phyloP scores from a whole-genome alignment of 768 basidiomycete genomes.

The Suillus decipiens region DNA sequence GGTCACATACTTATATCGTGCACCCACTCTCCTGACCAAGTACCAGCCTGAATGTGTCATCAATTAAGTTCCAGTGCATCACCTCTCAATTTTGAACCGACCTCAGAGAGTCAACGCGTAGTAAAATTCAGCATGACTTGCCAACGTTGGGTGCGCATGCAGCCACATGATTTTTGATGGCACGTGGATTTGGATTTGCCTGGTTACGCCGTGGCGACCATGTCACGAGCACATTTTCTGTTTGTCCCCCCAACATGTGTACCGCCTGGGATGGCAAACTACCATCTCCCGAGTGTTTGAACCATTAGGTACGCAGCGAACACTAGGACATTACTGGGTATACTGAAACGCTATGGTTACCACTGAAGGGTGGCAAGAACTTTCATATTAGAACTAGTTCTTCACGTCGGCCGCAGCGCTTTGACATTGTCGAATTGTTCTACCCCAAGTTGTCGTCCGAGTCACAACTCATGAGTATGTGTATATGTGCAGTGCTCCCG shows the following conservation, averaged over 20 bases:
- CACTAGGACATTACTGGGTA: slow-evolving; percentile 46
- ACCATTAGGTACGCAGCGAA: background rate
- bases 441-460: no score
- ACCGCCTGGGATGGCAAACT: slow-evolving; percentile 23
- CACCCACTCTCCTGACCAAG: slow-evolving; percentile 60
- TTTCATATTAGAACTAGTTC: slow-evolving; percentile 71
- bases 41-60: slow-evolving; percentile 45
- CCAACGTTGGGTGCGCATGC: background rate
- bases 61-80: slow-evolving; percentile 43
- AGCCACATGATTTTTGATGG: background rate
- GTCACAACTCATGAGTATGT: slow-evolving; percentile 45
- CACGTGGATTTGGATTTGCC: background rate
- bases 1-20: slow-evolving; percentile 49
- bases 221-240: background rate
- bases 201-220: background rate
- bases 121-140: slow-evolving; percentile 22
- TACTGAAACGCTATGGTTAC: slow-evolving; percentile 3
- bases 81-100: background rate
- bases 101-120: slow-evolving; percentile 23
- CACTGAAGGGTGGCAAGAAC: background rate
- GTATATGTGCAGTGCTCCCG: slow-evolving; percentile 70
- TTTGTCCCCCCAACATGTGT: background rate
- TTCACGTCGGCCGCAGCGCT: slow-evolving; percentile 67
- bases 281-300: slow-evolving; percentile 4
- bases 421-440: slow-evolving; percentile 58